Evolutionary conservation across 768 basidiomycete genomes (phyloP), one percentile per base, ranked within the genome.

Genomic region (Boletales sp.): DNA sequence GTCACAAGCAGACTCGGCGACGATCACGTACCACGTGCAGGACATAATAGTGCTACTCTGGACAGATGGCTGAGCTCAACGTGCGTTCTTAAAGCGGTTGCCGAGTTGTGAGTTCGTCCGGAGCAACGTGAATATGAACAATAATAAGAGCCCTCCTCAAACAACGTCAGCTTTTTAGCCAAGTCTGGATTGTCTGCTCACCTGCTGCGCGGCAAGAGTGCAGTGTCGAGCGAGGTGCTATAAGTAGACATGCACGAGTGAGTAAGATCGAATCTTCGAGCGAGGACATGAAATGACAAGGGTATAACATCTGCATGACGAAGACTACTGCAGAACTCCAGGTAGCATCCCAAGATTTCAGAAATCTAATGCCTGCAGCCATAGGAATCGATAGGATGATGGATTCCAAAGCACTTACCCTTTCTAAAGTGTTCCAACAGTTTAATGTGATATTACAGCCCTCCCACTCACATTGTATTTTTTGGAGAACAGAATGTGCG

Each of bases 1-100:
- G 14, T 31, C 14, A 40, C 8, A 15, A 18, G 38, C 18, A 41
- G n/a, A 45, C 7, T 8, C 15, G 8, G 14, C 2, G 12, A 31
- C 15, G 12, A 18, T 13, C 35, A 57, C 63, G 2, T 53, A 67
- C 66, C 60, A n/a, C 45, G 52, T 2, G 53, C 52, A 0, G 64
- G 68, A 47, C 66, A 67, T 18, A 31, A 37, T 10, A 67, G n/a
- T n/a, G 59, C 36, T 5, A 68, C 48, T 24, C 66, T 57, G 15
- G 66, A 68, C 27, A 67, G 8, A 36, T 67, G 66, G 24, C 66
- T 67, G 17, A 69, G 58, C 18, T 69, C 61, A 2, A 69, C 47
- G 31, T 67, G 66, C 2, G 45, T 52, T 37, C 56, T 64, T 31
- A 67, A 15, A n/a, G 51, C 57, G 3, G 21, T 29, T 17, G 31